Conservation (phyloP, 352 stramenopile species). For the Phytopythium boreale region DNA sequence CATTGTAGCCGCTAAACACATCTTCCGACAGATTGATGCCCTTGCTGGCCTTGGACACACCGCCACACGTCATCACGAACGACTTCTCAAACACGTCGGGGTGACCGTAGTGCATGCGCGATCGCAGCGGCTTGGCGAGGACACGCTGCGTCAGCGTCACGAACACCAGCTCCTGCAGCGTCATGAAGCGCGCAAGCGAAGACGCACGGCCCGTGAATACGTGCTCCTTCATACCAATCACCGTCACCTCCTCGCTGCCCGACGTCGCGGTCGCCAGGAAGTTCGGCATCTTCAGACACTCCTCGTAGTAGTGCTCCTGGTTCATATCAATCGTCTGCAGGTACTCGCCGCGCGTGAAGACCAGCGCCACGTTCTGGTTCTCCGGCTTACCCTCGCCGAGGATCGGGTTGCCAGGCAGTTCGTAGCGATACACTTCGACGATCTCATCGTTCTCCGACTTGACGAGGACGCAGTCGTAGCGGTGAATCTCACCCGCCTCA, state of each 20-base stretch:
- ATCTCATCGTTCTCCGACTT: conserved; percentile 79
- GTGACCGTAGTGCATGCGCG: conserved; percentile 87
- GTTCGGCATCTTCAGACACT: conserved; percentile 87
- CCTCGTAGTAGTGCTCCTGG: conserved; percentile 88
- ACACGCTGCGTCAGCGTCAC: conserved; percentile 85
- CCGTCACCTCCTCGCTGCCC: conserved; percentile 65
- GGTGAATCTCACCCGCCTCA: conserved; percentile 28
- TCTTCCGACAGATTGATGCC: conserved; percentile 89
- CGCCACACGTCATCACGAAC: conserved; percentile 79
- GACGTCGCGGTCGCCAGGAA: conserved; percentile 70
- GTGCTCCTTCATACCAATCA: conserved; percentile 89
- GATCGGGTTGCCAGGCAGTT: conserved; percentile 86
- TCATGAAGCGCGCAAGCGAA: conserved; percentile 87
- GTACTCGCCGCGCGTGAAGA: conserved; percentile 85
- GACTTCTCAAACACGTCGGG: conserved; percentile 88
- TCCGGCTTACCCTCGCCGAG: conserved; percentile 86
- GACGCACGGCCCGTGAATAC: conserved; percentile 85
- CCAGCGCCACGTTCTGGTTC: conserved; percentile 87
- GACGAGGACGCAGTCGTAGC: conserved; percentile 78
- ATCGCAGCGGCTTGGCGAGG: conserved; percentile 68
- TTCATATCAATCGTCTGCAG: conserved; percentile 92
- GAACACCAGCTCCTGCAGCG: conserved; percentile 84
- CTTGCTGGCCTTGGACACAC: conserved; percentile 85
- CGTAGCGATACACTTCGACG: conserved; percentile 87
- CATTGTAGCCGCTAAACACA: conserved; percentile 88